Base-by-base conservation (phyloP, 805 yeast species). In the Candida railenensis region DNA sequence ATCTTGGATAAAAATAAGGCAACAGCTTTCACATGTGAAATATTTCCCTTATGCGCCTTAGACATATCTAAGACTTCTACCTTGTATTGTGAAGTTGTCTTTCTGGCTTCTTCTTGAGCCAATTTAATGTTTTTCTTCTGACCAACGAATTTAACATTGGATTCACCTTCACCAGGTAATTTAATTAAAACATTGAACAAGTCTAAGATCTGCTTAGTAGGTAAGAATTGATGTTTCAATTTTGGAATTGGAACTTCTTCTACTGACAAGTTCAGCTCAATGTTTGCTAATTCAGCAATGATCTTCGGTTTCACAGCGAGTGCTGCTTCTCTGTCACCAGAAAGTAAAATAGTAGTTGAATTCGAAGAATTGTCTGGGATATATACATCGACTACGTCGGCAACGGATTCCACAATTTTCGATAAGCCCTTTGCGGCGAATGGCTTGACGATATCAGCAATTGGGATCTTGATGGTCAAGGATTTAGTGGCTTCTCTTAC, bases 1-100 rank as follows among this genome's bases (percentile, higher is more conserved):
- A 80, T 70, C 50, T 77, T 72, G 45, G 68, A 62, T 53, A 94
- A 84, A 62, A 75, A 87, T 11, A 85, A 75, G 37, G 89, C 85
- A 47, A 94, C 73, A 36, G 82, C 77, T 50, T 81, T 80, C 8
- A 96, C 97, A 58, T 94, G 98, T 15, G 71, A 63, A 44, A 80
- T 60, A 59, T 88, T 81, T 53, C 87, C 88, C 58, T 89, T 87
- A 63, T 94, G 97, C 25, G 98, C 96, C 65, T 80, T 85, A 9
- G 95, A 82, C 64, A 94, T 83, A 57, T 90, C 96, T 59, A 94
- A 74, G 32, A 81, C 68, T 53, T 83, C 89, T 36, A 84, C 80
- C 47, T 76, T 71, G 60, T 76, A 81, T 46, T 79, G 74, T 41
- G 82, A 71, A 30, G 94, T 79, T 37, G 81, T 72, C 42, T 74